Percentiles rank a stretch among this genome's conserved stretches.
phyloP scores from a whole-genome alignment of 768 basidiomycete species.

The Suillus variegatus region DNA sequence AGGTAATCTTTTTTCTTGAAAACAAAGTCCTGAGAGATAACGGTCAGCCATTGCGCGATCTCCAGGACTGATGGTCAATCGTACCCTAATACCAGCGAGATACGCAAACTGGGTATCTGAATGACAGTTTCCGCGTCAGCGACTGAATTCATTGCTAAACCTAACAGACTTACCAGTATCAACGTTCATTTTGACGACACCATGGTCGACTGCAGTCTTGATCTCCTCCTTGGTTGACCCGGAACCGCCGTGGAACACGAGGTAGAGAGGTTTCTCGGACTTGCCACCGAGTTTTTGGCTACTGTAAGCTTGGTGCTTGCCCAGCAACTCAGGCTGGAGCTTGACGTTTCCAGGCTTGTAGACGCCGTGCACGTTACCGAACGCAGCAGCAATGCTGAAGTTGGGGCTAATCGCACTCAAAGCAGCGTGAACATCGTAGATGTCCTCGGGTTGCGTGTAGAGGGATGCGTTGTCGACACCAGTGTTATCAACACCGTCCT shows the following conservation, averaged over 20 bases:
- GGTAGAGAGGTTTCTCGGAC: slow-evolving; percentile 85
- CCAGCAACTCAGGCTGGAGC: slow-evolving; percentile 87
- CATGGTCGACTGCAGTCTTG: slow-evolving; percentile 83
- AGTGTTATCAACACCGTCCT: slow-evolving; percentile 99
- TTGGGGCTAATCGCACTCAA: slow-evolving; percentile 82
- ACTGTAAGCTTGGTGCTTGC: slow-evolving; percentile 85
- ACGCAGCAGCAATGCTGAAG: slow-evolving; percentile 97
- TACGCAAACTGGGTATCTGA: slow-evolving; percentile 90
- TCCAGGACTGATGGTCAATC: slow-evolving; percentile 15
- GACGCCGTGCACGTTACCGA: slow-evolving; percentile 99
- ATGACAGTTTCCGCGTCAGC: slow-evolving; percentile 4
- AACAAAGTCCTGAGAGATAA: slow-evolving; percentile 71
- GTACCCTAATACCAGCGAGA: slow-evolving; percentile 76
- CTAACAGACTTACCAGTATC: slow-evolving; percentile 62
- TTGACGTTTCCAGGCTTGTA: slow-evolving; percentile 99
- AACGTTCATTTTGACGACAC: slow-evolving; percentile 99
- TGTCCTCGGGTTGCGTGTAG: slow-evolving; percentile 97
- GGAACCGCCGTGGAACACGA: slow-evolving; percentile 99
- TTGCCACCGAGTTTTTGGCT: slow-evolving; percentile 65
- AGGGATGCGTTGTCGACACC: slow-evolving; percentile 89
- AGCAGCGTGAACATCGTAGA: slow-evolving; percentile 89
- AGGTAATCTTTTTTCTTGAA: slow-evolving; percentile 86
- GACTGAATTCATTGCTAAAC: background rate
- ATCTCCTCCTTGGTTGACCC: slow-evolving; percentile 98
- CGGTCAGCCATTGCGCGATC: background rate